A percentile compares a stretch with the other conserved stretches of the same genome.
Conservation (phyloP, 441 rosid species). For the Pelargonium citronellum region DNA sequence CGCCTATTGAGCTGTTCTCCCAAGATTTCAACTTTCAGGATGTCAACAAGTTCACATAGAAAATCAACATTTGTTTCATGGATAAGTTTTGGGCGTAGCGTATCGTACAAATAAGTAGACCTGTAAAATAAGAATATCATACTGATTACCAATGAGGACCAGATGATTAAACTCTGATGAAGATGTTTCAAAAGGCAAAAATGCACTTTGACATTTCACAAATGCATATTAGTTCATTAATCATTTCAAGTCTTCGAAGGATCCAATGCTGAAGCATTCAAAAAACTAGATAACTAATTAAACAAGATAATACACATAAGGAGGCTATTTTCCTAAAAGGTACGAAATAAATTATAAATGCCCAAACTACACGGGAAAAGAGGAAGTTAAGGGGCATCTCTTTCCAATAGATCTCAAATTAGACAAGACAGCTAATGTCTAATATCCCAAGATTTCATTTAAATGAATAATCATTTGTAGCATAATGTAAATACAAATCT, state of each 20-base stretch:
- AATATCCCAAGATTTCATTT: background rate
- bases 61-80: slow-evolving; percentile 82
- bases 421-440: background rate
- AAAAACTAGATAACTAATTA: background rate
- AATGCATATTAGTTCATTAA: too few relatives aligned
- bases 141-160: background rate
- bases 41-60: slow-evolving; percentile 90
- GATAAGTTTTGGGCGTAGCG: slow-evolving; percentile 87
- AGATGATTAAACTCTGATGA: background rate
- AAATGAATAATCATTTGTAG: background rate
- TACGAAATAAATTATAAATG: background rate
- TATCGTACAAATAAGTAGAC: slow-evolving; percentile 85
- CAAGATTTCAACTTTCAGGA: slow-evolving; percentile 87
- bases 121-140: slow-evolving; percentile 32
- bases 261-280: background rate
- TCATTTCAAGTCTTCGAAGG: background rate
- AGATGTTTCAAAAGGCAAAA: slow-evolving; percentile 4
- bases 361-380: background rate
- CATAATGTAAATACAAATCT: background rate
- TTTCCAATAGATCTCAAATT: background rate
- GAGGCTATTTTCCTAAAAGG: background rate
- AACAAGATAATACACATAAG: background rate
- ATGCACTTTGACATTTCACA: background rate
- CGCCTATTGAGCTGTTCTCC: slow-evolving; percentile 79
- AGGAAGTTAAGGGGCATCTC: background rate